Evolutionary conservation across 192 early-diverging fungal species (phyloP).

Genomic region (Gryganskiella cystojenkinii): DNA sequence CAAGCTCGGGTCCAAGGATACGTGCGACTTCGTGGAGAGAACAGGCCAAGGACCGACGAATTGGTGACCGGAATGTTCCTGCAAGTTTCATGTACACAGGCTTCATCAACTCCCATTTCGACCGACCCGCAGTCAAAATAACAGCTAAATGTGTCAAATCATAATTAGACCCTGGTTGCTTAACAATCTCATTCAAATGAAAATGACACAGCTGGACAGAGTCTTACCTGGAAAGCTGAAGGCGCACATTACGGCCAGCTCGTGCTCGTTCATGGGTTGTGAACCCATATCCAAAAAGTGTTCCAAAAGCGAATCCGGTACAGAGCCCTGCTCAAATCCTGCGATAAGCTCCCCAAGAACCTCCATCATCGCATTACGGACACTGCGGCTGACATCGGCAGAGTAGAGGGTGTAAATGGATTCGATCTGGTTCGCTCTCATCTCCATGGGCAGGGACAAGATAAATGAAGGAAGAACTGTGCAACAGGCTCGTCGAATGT

Average conservation of each 20-base stretch:
- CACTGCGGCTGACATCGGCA: constrained; percentile 63
- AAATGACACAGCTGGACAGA: background rate
- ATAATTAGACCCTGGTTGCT: background rate
- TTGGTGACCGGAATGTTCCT: constrained; percentile 58
- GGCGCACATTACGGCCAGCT: constrained; percentile 64
- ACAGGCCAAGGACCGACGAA: constrained; percentile 66
- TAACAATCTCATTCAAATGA: background rate
- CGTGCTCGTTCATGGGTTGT: constrained; percentile 62
- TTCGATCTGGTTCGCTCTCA: constrained; percentile 53
- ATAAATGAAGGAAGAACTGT: constrained; percentile 58
- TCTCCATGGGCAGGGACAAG: constrained; percentile 60
- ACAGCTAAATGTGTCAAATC: constrained; percentile 52
- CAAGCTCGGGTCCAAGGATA: constrained; percentile 65
- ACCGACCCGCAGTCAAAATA: constrained; percentile 63
- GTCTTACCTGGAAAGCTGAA: constrained; percentile 65
- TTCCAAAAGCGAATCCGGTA: constrained; percentile 59
- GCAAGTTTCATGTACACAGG: constrained; percentile 45
- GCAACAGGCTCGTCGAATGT: constrained; percentile 65
- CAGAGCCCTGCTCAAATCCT: constrained; percentile 55
- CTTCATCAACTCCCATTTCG: constrained; percentile 66
- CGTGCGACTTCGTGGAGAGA: constrained; percentile 69
- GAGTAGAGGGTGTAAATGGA: constrained; percentile 62
- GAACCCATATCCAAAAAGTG: constrained; percentile 63
- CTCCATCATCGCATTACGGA: constrained; percentile 63
- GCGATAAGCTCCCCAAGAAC: constrained; percentile 67